These are phyloP conservation scores for Puccinellia tenuiflora DNA, from an alignment of 176 grass and related monocot species.

Conservation along the genomic window DNA sequence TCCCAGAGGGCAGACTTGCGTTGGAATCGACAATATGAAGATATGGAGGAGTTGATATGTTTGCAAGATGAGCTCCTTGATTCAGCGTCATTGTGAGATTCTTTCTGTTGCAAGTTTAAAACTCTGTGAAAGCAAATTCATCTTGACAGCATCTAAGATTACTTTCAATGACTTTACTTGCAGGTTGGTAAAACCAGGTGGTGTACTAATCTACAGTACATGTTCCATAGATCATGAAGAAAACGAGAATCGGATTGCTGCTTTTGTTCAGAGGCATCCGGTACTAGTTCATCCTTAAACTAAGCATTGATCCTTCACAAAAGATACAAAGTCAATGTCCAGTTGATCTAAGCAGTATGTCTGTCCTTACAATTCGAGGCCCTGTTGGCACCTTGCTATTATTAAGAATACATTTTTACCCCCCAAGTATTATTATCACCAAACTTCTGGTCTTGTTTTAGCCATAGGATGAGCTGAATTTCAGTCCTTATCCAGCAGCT, in stretches of 20 bases:
- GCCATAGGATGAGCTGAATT: not conserved
- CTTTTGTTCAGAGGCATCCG: constrained; percentile 80
- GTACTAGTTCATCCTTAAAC: constrained; percentile 33
- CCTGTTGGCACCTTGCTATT: constrained; percentile 19
- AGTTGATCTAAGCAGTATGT: not conserved
- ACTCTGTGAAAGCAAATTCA: constrained; percentile 8
- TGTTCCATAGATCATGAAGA: constrained; percentile 91
- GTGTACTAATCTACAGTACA: constrained; percentile 87
- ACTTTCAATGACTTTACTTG: constrained; percentile 12
- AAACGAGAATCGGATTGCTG: constrained; percentile 65
- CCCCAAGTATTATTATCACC: not conserved
- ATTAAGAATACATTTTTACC: not conserved
- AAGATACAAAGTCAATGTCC: constrained; percentile 31
- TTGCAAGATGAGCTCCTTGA: constrained; percentile 89
- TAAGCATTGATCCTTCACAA: constrained; percentile 13
- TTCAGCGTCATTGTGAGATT: constrained; percentile 63
- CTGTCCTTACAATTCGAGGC: not conserved
- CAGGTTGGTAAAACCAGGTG: constrained; percentile 90
- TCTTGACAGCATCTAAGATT: constrained; percentile 17
- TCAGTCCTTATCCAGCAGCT: constrained; percentile 2
- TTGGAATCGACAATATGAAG: constrained; percentile 88
- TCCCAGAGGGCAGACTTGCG: constrained; percentile 79
- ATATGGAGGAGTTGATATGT: constrained; percentile 69
- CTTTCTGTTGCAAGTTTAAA: not conserved
- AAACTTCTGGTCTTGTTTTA: constrained; percentile 5